These are phyloP conservation scores for Colletotrichum gloeosporioides DNA, from an alignment of 2,329 filamentous ascomycete species.

Conservation along the genomic window DNA sequence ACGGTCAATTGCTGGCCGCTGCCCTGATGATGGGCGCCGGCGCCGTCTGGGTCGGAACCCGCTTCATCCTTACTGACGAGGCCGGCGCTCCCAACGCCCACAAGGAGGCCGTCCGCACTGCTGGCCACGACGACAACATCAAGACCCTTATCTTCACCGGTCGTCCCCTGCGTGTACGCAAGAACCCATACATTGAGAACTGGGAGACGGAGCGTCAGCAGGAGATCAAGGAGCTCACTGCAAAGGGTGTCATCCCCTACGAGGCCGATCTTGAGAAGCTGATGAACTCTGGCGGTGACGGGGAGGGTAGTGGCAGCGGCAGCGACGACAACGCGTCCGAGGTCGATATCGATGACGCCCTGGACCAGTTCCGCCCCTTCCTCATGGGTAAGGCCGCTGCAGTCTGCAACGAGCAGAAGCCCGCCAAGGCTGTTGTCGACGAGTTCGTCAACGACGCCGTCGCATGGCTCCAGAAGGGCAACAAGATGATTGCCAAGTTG, in stretches of 20 bases:
- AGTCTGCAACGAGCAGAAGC: conserved; percentile 91
- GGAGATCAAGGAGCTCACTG: conserved; percentile 92
- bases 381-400: conserved; percentile 98
- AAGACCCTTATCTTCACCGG: conserved; percentile 99
- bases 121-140: conserved; percentile 93
- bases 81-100: conserved; percentile 92
- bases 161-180: conserved; percentile 90
- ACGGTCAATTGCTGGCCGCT: conserved; percentile 87
- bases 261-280: conserved; percentile 93
- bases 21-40: conserved; percentile 90
- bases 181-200: conserved; percentile 91
- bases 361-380: conserved; percentile 91
- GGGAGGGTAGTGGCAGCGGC: conserved; percentile 67
- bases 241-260: conserved; percentile 90
- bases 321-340: conserved; percentile 71
- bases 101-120: conserved; percentile 92
- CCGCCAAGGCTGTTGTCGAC: conserved; percentile 89
- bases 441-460: conserved; percentile 90
- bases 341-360: conserved; percentile 80
- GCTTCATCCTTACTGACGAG: conserved; percentile 93
- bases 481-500: conserved; percentile 73
- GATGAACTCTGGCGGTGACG: conserved; percentile 62
- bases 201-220: conserved; percentile 91
- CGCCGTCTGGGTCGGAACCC: conserved; percentile 95
- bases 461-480: conserved; percentile 70